Conservation (phyloP, 768 basidiomycete genomes). For the Dioszegia aurantiaca region DNA sequence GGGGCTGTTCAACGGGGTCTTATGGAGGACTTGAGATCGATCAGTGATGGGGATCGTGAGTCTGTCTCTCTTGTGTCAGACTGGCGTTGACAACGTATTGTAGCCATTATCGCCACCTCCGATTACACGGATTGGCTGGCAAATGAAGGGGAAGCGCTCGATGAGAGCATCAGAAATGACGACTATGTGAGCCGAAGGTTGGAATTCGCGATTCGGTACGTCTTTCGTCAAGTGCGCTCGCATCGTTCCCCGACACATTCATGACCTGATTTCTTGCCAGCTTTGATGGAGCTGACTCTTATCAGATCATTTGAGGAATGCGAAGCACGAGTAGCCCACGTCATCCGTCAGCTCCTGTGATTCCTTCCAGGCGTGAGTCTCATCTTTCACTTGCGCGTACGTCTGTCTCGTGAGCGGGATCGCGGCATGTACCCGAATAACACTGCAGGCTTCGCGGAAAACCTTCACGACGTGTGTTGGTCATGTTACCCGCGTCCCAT, state of each 20-base stretch:
- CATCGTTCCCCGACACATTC: too few relatives aligned
- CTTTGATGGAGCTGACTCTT: background rate
- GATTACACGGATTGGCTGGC: slow-evolving; percentile 4
- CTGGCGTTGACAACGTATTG: background rate
- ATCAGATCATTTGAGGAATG: slow-evolving; percentile 12
- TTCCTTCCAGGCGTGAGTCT: too few relatives aligned
- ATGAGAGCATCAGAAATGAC: slow-evolving; percentile 7
- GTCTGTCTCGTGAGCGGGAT: too few relatives aligned
- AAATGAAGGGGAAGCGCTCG: slow-evolving; percentile 5
- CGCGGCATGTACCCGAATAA: too few relatives aligned
- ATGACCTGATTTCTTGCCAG: too few relatives aligned
- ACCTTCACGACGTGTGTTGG: too few relatives aligned
- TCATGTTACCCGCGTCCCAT: too few relatives aligned
- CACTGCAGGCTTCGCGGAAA: too few relatives aligned
- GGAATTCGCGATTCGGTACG: slow-evolving; percentile 11
- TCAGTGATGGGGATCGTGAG: background rate
- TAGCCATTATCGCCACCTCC: background rate
- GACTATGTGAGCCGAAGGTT: slow-evolving; percentile 3
- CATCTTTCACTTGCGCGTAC: too few relatives aligned
- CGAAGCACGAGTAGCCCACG: slow-evolving; percentile 4
- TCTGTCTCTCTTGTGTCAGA: background rate
- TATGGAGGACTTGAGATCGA: background rate
- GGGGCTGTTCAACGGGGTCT: background rate
- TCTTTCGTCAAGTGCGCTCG: background rate
- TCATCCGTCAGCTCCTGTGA: slow-evolving; percentile 7